These are phyloP conservation scores for Fusarium oligoseptatum DNA, from an alignment of 2,329 filamentous ascomycete genomes.

Conservation along the genomic window DNA sequence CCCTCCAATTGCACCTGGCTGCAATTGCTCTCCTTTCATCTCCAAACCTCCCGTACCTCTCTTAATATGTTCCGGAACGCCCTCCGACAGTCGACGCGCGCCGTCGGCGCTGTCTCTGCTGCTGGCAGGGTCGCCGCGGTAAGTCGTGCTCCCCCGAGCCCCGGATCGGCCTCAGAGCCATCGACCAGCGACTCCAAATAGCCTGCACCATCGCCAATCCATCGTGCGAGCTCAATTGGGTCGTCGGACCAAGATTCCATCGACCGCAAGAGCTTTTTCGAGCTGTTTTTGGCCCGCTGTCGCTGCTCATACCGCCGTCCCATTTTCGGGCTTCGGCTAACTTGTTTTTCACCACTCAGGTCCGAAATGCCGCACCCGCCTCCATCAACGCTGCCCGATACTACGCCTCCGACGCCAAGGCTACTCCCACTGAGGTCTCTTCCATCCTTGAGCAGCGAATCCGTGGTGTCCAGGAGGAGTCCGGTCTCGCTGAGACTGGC, in stretches of 20 bases:
- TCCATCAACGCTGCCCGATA: slow-evolving; percentile 82
- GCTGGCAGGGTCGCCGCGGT: slow-evolving; percentile 92
- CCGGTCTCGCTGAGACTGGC: slow-evolving; percentile 96
- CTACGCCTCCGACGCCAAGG: slow-evolving; percentile 95
- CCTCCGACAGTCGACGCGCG: slow-evolving; percentile 95
- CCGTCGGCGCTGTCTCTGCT: slow-evolving; percentile 93
- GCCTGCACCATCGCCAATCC: slow-evolving; percentile 51
- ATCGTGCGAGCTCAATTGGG: slow-evolving; percentile 54
- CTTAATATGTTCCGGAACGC: slow-evolving; percentile 95
- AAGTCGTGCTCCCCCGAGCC: slow-evolving; percentile 70
- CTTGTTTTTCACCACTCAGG: slow-evolving; percentile 72
- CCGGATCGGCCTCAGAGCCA: slow-evolving; percentile 60
- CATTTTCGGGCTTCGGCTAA: slow-evolving; percentile 68
- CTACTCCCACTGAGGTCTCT: slow-evolving; percentile 96
- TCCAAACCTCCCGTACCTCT: slow-evolving; percentile 66
- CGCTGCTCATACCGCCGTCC: slow-evolving; percentile 42
- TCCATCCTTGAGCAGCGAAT: slow-evolving; percentile 99
- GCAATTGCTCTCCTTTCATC: slow-evolving; percentile 73
- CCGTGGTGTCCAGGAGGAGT: slow-evolving; percentile 97
- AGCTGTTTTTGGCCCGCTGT: slow-evolving; percentile 50
- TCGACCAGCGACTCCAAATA: slow-evolving; percentile 57
- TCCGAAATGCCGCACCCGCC: slow-evolving; percentile 87
- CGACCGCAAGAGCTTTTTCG: slow-evolving; percentile 49
- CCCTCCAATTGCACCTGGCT: slow-evolving; percentile 71
- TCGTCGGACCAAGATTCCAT: slow-evolving; percentile 31